A percentile compares a stretch with the other conserved stretches of the same genome.
These are phyloP conservation scores for Claviceps sp. DNA, from an alignment of 2,329 filamentous ascomycete genomes.

Conservation along the genomic window DNA sequence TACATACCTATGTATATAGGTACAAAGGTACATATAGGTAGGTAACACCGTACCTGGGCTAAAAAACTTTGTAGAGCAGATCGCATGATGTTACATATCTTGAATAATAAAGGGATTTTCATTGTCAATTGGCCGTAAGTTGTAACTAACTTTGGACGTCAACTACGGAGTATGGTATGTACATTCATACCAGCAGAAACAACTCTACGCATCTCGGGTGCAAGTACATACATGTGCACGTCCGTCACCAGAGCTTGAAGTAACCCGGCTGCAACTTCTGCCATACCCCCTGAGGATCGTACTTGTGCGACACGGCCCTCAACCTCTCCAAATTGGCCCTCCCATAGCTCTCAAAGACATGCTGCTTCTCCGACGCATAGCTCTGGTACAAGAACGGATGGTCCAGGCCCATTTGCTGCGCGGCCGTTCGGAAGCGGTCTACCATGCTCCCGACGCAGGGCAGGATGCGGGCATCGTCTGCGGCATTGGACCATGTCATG, in stretches of 20 bases:
- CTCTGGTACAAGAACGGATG: slow-evolving; percentile 31
- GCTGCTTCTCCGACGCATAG: slow-evolving; percentile 28
- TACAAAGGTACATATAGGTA: too few relatives aligned
- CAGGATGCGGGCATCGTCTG: slow-evolving; percentile 1
- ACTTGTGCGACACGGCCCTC: slow-evolving; percentile 18
- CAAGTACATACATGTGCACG: background rate
- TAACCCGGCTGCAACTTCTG: slow-evolving; percentile 24
- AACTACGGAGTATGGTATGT: too few relatives aligned
- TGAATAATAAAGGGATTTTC: too few relatives aligned
- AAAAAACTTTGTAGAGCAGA: too few relatives aligned
- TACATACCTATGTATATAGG: too few relatives aligned
- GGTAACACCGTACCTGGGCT: too few relatives aligned
- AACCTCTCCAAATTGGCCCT: slow-evolving; percentile 22
- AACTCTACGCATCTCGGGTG: too few relatives aligned
- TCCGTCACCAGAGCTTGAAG: slow-evolving; percentile 20
- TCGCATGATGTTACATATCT: too few relatives aligned
- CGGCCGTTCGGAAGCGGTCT: background rate
- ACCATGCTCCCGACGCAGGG: slow-evolving; percentile 8
- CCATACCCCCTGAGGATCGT: slow-evolving; percentile 24
- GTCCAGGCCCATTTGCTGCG: slow-evolving; percentile 16
- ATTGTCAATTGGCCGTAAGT: too few relatives aligned
- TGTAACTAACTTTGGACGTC: too few relatives aligned
- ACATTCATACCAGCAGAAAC: too few relatives aligned
- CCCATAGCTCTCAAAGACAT: slow-evolving; percentile 28
- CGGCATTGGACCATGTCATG: slow-evolving; percentile 5